phyloP scores from a whole-genome alignment of 2,329 filamentous ascomycete genomes.

The Byssothecium circinans region DNA sequence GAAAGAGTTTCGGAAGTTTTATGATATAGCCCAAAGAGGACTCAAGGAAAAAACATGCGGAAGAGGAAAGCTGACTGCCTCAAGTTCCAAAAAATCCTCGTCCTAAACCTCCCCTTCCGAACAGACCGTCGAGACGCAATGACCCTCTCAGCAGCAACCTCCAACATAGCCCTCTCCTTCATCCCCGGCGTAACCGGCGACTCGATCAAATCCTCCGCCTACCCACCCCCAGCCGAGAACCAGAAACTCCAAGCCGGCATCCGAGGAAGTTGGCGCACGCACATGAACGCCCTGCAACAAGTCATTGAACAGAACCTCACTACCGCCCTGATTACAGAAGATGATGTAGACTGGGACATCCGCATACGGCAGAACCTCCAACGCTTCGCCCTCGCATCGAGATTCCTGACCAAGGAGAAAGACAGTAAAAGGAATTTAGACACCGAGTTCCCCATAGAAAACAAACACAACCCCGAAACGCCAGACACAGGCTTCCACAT shows the following conservation, averaged over 20 bases:
- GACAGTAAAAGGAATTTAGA: too few relatives aligned
- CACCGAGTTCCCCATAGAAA: too few relatives aligned
- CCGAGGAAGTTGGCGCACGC: conserved; percentile 35
- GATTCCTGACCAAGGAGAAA: conserved; percentile 23
- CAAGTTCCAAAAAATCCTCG: conserved; percentile 58
- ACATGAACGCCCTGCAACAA: conserved; percentile 36
- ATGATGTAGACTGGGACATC: conserved; percentile 38
- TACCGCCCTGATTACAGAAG: conserved; percentile 35
- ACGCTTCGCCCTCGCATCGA: conserved; percentile 32
- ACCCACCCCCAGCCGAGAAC: conserved; percentile 33
- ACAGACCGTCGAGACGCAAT: conserved; percentile 58
- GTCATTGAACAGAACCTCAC: conserved; percentile 35
- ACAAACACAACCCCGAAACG: conserved; percentile 20
- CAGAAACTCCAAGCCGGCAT: conserved; percentile 30
- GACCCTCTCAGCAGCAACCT: conserved; percentile 52
- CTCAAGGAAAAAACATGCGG: not conserved
- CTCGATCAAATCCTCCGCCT: conserved; percentile 29
- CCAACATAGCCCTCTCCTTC: conserved; percentile 52
- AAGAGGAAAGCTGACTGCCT: not conserved
- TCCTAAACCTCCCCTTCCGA: conserved; percentile 56
- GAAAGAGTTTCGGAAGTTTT: not conserved
- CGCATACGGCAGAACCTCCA: conserved; percentile 32
- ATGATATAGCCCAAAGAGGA: too few relatives aligned
- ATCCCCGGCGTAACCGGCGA: conserved; percentile 52
- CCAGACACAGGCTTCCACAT: conserved; percentile 22